phyloP scores from a whole-genome alignment of 192 early-diverging fungal species.

The Anaeromyces robustus region DNA sequence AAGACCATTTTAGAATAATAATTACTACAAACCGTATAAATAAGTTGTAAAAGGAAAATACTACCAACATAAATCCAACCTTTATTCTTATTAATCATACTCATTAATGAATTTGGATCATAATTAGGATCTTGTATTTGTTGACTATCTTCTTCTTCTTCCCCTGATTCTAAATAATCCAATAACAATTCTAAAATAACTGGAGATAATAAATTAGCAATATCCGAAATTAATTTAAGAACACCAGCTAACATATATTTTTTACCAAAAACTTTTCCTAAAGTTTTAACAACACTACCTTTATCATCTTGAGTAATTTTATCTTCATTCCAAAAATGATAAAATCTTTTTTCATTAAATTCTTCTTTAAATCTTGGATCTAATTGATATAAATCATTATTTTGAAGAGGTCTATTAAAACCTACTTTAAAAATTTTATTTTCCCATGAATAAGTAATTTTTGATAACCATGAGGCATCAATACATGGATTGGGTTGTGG shows the following conservation, averaged over 20 bases:
- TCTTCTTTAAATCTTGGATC: neutral
- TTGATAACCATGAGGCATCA: neutral
- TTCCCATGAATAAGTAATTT: neutral
- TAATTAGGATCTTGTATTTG: too few relatives aligned
- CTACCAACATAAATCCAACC: neutral
- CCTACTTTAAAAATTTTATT: neutral
- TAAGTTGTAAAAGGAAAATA: slow-evolving; percentile 5
- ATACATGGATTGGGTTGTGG: neutral
- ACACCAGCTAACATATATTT: neutral
- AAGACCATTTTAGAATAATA: slow-evolving; percentile 26
- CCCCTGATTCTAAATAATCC: neutral
- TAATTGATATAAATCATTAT: neutral
- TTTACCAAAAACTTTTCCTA: neutral
- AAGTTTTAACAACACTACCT: neutral
- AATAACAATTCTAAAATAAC: neutral
- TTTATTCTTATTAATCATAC: too few relatives aligned
- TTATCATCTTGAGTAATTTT: neutral
- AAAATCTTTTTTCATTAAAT: neutral
- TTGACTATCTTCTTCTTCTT: too few relatives aligned
- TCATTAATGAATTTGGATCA: too few relatives aligned
- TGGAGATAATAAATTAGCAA: neutral
- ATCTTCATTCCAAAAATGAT: neutral
- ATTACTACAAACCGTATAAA: slow-evolving; percentile 14
- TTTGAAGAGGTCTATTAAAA: neutral
- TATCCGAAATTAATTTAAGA: neutral